phyloP scores from a whole-genome alignment of 2,329 filamentous ascomycete species.

The Epichloe aotearoae region DNA sequence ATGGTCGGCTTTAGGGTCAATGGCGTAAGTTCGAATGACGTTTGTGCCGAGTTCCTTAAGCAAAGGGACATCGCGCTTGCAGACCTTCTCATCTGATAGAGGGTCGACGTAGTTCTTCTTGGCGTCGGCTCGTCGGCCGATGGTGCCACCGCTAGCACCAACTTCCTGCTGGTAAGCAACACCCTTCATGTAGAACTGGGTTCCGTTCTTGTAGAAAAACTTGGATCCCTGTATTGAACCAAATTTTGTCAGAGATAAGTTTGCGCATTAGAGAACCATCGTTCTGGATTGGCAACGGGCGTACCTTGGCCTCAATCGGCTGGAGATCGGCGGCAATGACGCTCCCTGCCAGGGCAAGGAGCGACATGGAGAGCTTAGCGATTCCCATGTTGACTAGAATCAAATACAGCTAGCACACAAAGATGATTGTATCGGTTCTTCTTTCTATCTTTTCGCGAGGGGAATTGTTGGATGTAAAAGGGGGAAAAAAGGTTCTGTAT shows the following conservation, averaged over 20 bases:
- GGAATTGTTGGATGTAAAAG: background rate
- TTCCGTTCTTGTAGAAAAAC: constrained; percentile 74
- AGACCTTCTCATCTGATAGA: constrained; percentile 55
- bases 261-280: background rate
- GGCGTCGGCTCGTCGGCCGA: constrained; percentile 13
- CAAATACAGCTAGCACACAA: background rate
- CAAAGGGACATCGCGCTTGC: constrained; percentile 76
- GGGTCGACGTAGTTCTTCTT: constrained; percentile 62
- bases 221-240: constrained; percentile 48
- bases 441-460: background rate
- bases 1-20: constrained; percentile 71
- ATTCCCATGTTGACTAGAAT: constrained; percentile 18
- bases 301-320: constrained; percentile 57
- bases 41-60: constrained; percentile 74
- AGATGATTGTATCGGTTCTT: background rate
- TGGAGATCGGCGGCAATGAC: constrained; percentile 32
- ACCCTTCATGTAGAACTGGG: constrained; percentile 69
- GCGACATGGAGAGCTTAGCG: constrained; percentile 18
- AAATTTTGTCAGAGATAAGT: background rate
- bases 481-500: background rate
- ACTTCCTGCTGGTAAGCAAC: constrained; percentile 87
- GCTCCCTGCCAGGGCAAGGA: constrained; percentile 28
- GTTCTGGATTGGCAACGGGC: background rate
- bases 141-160: constrained; percentile 39
- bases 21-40: constrained; percentile 86